Percentiles rank a stretch among this genome's conserved stretches.
Conservation (phyloP, 2,329 filamentous ascomycete species). For the Talaromyces atroroseus region DNA sequence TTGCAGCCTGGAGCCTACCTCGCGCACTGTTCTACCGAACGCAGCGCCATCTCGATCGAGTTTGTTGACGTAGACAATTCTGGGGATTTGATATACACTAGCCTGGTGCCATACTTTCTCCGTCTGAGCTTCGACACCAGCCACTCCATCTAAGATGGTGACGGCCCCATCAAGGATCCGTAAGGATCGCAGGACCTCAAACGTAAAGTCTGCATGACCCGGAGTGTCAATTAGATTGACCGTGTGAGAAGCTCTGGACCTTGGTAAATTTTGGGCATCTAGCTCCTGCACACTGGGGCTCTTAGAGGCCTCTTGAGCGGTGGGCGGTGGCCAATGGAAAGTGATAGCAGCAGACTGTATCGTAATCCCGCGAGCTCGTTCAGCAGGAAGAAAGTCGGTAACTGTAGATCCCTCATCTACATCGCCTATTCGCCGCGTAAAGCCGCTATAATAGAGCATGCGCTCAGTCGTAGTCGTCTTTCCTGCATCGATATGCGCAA, state of each 20-base stretch:
- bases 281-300: constrained; percentile 17
- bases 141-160: constrained; percentile 88
- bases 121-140: constrained; percentile 92
- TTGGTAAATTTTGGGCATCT: constrained; percentile 39
- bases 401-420: constrained; percentile 96
- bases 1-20: constrained; percentile 72
- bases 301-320: constrained; percentile 15
- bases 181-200: constrained; percentile 87
- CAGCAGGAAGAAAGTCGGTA: constrained; percentile 91
- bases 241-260: constrained; percentile 56
- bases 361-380: constrained; percentile 87
- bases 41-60: constrained; percentile 74
- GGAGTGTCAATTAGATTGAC: constrained; percentile 95
- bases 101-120: constrained; percentile 95
- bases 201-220: constrained; percentile 94
- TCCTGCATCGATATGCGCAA: constrained; percentile 96
- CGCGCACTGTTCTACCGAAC: constrained; percentile 78
- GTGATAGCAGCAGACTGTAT: constrained; percentile 97
- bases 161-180: constrained; percentile 83
- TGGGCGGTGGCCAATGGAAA: constrained; percentile 75
- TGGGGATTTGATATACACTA: constrained; percentile 75
- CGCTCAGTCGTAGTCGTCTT: constrained; percentile 99
- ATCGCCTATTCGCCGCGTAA: constrained; percentile 82
- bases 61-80: constrained; percentile 78
- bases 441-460: constrained; percentile 95